Conservation (phyloP, 257 asterid species). For the Vinca minor region DNA sequence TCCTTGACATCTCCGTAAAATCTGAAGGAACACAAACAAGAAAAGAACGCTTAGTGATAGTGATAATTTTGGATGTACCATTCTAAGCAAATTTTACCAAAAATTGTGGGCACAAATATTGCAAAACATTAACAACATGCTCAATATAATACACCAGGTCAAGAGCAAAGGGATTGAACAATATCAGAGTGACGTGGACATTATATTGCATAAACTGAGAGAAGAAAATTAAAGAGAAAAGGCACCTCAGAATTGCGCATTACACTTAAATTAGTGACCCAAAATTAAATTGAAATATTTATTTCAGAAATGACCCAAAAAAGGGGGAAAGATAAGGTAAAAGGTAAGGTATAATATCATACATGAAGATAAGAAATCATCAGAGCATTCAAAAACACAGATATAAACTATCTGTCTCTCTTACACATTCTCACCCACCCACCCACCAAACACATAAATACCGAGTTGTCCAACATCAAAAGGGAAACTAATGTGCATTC, state of each 20-base stretch:
- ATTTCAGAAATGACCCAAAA: background rate
- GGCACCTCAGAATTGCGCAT: background rate
- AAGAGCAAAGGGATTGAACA: background rate
- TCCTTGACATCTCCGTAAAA: slow-evolving; percentile 77
- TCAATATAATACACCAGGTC: background rate
- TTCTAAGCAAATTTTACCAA: background rate
- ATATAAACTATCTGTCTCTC: background rate
- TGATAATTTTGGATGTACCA: background rate
- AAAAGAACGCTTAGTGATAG: background rate
- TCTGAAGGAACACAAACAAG: slow-evolving; percentile 33
- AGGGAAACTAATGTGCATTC: background rate
- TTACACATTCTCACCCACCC: too few relatives aligned
- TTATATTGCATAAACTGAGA: background rate
- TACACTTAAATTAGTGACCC: background rate
- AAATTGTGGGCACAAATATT: background rate
- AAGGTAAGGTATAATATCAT: background rate
- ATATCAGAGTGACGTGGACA: background rate
- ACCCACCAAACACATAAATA: too few relatives aligned
- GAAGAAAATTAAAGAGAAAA: background rate
- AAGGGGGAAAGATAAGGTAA: too few relatives aligned
- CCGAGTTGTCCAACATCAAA: background rate
- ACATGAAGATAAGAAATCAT: background rate
- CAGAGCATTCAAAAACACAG: background rate
- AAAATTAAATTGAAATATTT: too few relatives aligned
- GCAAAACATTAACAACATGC: background rate